phyloP scores from a whole-genome alignment of 768 basidiomycete genomes.

The Tulasnella calospora region DNA sequence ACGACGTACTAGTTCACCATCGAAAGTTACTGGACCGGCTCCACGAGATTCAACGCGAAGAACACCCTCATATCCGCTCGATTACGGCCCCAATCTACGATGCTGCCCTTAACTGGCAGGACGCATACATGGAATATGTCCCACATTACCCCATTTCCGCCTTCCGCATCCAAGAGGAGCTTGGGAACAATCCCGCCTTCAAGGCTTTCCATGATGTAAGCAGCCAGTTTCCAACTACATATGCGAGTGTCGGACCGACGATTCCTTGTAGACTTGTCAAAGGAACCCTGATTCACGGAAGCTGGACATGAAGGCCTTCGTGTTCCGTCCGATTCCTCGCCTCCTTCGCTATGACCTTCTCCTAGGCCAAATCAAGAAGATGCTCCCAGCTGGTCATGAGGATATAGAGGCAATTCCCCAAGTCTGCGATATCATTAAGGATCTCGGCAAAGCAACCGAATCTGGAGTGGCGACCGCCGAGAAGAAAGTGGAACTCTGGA shows the following conservation, averaged over 20 bases:
- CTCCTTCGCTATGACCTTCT: slow-evolving; percentile 84
- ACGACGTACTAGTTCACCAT: slow-evolving; percentile 70
- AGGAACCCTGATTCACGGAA: slow-evolving; percentile 74
- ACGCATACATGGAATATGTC: slow-evolving; percentile 88
- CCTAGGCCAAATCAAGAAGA: slow-evolving; percentile 72
- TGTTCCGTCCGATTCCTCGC: slow-evolving; percentile 86
- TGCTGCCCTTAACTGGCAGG: slow-evolving; percentile 86
- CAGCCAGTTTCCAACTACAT: slow-evolving; percentile 31
- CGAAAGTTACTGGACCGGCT: slow-evolving; percentile 70
- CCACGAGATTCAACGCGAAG: slow-evolving; percentile 81
- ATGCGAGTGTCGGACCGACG: slow-evolving; percentile 29
- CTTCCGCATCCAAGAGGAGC: slow-evolving; percentile 82
- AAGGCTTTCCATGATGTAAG: slow-evolving; percentile 74
- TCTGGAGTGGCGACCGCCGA: slow-evolving; percentile 81
- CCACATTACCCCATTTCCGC: slow-evolving; percentile 91
- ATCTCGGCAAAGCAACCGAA: slow-evolving; percentile 80
- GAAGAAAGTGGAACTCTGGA: slow-evolving; percentile 85
- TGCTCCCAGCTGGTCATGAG: slow-evolving; percentile 68
- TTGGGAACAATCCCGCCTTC: slow-evolving; percentile 75
- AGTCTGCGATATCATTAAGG: slow-evolving; percentile 80
- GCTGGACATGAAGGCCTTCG: slow-evolving; percentile 89
- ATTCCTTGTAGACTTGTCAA: neutral
- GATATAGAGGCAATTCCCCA: slow-evolving; percentile 78
- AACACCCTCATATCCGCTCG: slow-evolving; percentile 71
- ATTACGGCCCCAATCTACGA: slow-evolving; percentile 82